A percentile compares a stretch with the other conserved stretches of the same genome.
Conservation (phyloP, 768 basidiomycete species). For the Ramaria rubella region DNA sequence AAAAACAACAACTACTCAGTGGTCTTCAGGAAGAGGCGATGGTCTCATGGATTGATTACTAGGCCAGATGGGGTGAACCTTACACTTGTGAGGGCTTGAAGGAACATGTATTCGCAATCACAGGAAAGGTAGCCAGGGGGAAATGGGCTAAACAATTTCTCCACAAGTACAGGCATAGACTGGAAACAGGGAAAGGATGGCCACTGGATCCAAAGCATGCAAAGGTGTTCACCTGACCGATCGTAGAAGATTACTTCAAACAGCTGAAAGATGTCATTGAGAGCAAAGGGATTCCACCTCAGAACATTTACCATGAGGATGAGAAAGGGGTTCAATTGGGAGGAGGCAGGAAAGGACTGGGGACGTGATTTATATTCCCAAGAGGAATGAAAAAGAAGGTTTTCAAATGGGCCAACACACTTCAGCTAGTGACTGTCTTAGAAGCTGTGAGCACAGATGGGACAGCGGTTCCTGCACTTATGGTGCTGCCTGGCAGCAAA, state of each 20-base stretch:
- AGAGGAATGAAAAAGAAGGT: constrained; percentile 16
- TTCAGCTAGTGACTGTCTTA: constrained; percentile 42
- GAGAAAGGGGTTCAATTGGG: constrained; percentile 23
- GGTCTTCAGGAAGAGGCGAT: no score
- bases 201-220: background rate
- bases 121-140: no score
- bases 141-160: no score
- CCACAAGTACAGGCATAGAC: no score
- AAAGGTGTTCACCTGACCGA: background rate
- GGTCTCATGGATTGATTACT: no score
- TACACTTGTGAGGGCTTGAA: no score
- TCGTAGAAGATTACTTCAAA: constrained; percentile 24
- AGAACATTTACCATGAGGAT: constrained; percentile 21
- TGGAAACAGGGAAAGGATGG: no score
- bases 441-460: constrained; percentile 39
- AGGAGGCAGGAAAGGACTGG: constrained; percentile 10
- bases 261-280: constrained; percentile 18
- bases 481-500: constrained; percentile 35
- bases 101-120: no score
- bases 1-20: no score
- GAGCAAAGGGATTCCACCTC: constrained; percentile 23
- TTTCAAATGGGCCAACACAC: constrained; percentile 23
- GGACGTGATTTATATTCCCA: constrained; percentile 14
- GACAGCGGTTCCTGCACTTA: constrained; percentile 25
- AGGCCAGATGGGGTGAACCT: no score